Percentiles rank a stretch among this genome's conserved stretches.
phyloP scores from a whole-genome alignment of 2,329 filamentous ascomycete species.

The Paraphoma sp. region DNA sequence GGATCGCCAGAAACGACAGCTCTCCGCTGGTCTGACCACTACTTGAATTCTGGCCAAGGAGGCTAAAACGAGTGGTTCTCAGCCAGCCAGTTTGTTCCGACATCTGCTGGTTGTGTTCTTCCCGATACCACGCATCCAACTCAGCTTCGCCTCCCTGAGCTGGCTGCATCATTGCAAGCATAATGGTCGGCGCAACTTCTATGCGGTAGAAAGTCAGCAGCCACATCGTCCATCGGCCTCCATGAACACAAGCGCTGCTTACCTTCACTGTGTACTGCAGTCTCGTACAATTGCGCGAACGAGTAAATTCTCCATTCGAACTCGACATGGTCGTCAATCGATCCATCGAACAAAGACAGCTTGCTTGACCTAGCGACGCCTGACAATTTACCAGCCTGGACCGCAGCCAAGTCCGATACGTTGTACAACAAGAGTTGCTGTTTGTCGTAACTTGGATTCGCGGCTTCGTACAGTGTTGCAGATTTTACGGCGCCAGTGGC shows the following conservation, averaged over 20 bases:
- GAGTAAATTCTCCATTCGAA: conserved; percentile 28
- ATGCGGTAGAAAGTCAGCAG: neutral
- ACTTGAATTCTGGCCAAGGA: conserved; percentile 17
- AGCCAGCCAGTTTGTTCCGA: conserved; percentile 35
- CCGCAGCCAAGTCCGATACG: conserved; percentile 24
- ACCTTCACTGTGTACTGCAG: conserved; percentile 26
- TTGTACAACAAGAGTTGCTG: conserved; percentile 33
- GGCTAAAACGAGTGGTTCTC: conserved; percentile 31
- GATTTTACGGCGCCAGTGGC: conserved; percentile 19
- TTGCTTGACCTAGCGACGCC: conserved; percentile 24
- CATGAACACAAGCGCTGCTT: neutral
- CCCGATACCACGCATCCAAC: conserved; percentile 39
- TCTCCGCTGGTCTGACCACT: conserved; percentile 12
- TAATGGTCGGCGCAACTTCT: conserved; percentile 28
- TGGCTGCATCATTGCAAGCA: conserved; percentile 39
- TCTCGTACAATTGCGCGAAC: conserved; percentile 26
- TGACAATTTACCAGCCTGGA: conserved; percentile 22
- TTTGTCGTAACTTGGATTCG: conserved; percentile 22
- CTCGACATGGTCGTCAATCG: conserved; percentile 25
- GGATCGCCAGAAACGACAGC: conserved; percentile 33
- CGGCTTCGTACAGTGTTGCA: conserved; percentile 31
- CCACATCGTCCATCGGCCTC: neutral
- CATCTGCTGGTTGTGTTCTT: conserved; percentile 44
- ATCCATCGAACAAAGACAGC: conserved; percentile 18
- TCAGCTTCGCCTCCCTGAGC: conserved; percentile 25